Percentiles rank a stretch among this genome's conserved stretches.
These are phyloP conservation scores for Prunus persica DNA, from an alignment of 306 rosid genomes.

Conservation along the genomic window Prunus_persica_NCBIv2 NC_034012.1:5623001-5623500, in stretches of 20 bases:
- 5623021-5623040: no score
- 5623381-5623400: background rate
- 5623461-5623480: background rate
- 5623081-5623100: background rate
- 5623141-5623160: background rate
- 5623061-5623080: background rate
- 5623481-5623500: background rate
- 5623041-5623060: no score
- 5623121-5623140: background rate
- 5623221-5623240: background rate
- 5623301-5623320: background rate
- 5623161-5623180: background rate
- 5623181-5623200: background rate
- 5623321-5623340: background rate
- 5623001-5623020: no score
- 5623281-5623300: background rate
- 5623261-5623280: no score
- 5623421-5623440: background rate
- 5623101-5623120: conserved; percentile 5
- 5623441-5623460: background rate
- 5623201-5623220: background rate
- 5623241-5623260: no score
- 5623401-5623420: background rate
- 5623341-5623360: background rate
- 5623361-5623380: background rate